Evolutionary conservation across 2,329 filamentous ascomycete species (phyloP).

Genomic region (Thielaviopsis cerberus): DNA sequence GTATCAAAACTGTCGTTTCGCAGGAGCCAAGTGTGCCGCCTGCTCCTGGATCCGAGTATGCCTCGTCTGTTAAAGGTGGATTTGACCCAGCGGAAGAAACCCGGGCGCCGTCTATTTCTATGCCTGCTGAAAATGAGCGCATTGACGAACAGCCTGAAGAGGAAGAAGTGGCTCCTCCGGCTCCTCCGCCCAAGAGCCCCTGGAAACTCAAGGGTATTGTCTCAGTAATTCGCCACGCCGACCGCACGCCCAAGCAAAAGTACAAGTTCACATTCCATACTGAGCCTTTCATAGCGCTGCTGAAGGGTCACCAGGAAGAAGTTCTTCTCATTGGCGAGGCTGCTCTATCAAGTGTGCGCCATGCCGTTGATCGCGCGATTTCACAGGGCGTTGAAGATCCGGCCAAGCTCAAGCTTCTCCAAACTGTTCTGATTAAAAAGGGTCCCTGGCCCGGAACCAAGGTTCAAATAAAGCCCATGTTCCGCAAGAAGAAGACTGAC

Average conservation of each 20-base stretch:
- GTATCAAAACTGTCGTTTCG: not conserved
- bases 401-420: conserved; percentile 67
- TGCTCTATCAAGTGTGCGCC: conserved; percentile 70
- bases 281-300: conserved; percentile 80
- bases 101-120: conserved; percentile 22
- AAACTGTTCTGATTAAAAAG: conserved; percentile 80
- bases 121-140: conserved; percentile 15
- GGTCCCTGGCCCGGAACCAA: conserved; percentile 90
- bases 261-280: conserved; percentile 99
- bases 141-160: conserved; percentile 1
- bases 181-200: conserved; percentile 67
- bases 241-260: conserved; percentile 95
- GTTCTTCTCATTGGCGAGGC: conserved; percentile 84
- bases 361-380: conserved; percentile 69
- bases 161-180: conserved; percentile 22
- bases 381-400: conserved; percentile 65
- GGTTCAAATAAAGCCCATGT: conserved; percentile 98
- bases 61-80: conserved; percentile 4
- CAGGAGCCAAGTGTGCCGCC: not conserved
- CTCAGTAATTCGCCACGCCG: conserved; percentile 86
- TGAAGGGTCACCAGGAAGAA: conserved; percentile 91
- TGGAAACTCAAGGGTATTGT: conserved; percentile 98
- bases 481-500: conserved; percentile 65
- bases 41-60: conserved; percentile 4
- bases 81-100: not conserved